Evolutionary conservation across 257 asterid genomes (phyloP).

Genomic region (Verbena officinalis): DNA sequence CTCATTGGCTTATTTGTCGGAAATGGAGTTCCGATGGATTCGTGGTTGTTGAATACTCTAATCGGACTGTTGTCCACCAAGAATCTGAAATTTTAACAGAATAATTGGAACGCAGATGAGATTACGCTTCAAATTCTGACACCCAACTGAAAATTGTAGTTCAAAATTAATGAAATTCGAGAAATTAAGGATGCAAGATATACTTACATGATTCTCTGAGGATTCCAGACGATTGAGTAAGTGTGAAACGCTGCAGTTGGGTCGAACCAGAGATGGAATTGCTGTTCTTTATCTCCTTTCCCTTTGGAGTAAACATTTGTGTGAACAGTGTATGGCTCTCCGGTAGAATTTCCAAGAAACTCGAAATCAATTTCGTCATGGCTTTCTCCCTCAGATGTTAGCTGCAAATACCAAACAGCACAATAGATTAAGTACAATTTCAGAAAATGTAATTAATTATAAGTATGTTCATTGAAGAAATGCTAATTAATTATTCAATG

Average conservation of each 20-base stretch:
- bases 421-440: not conserved
- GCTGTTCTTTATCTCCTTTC: slow-evolving; percentile 41
- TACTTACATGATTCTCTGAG: slow-evolving; percentile 37
- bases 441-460: too few species aligned
- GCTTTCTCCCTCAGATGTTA: slow-evolving; percentile 21
- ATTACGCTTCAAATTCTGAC: not conserved
- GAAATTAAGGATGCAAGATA: not conserved
- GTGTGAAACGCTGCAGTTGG: slow-evolving; percentile 37
- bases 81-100: slow-evolving; percentile 30
- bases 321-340: slow-evolving; percentile 40
- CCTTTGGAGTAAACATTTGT: slow-evolving; percentile 39
- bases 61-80: slow-evolving; percentile 47
- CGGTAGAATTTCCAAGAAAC: slow-evolving; percentile 39
- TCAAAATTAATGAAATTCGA: too few species aligned
- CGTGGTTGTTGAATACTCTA: slow-evolving; percentile 41
- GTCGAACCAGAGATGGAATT: slow-evolving; percentile 42
- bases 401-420: not conserved
- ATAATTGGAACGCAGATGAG: not conserved
- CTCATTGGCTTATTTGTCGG: slow-evolving; percentile 46
- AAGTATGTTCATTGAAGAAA: too few species aligned
- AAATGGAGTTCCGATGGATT: slow-evolving; percentile 33
- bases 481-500: not conserved
- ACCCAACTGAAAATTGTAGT: not conserved
- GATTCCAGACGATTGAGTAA: slow-evolving; percentile 39
- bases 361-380: slow-evolving; percentile 41